Percentiles rank a stretch among this genome's conserved stretches.
phyloP scores from a whole-genome alignment of 371 early-diverging fungal species.

The Conidiobolus incongruus region DNA sequence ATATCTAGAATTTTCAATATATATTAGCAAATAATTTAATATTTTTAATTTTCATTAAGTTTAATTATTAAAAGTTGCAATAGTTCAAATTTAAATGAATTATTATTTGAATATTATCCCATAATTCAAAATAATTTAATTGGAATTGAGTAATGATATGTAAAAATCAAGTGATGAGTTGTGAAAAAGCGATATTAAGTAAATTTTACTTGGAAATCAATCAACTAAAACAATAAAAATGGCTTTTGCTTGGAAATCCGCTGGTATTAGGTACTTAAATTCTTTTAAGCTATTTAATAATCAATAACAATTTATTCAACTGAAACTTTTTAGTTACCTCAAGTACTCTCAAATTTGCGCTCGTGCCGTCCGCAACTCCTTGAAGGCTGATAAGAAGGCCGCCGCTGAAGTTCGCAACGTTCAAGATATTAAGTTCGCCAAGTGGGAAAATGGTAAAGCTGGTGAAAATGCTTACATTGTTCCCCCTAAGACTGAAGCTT shows the following conservation, averaged over 20 bases:
- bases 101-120: too few species aligned
- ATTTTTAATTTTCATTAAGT: too few species aligned
- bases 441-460: slow-evolving; percentile 65
- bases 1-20: too few species aligned
- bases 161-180: too few species aligned
- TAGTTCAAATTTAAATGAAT: too few species aligned
- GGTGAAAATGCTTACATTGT: slow-evolving; percentile 13
- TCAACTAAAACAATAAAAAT: slow-evolving; percentile 8
- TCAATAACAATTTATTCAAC: not conserved
- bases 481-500: not conserved
- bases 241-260: slow-evolving; percentile 36
- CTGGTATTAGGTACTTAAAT: slow-evolving; percentile 21
- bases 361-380: slow-evolving; percentile 55
- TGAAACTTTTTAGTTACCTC: slow-evolving; percentile 36
- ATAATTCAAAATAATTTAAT: too few species aligned
- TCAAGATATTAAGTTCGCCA: slow-evolving; percentile 45
- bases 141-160: too few species aligned
- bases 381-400: slow-evolving; percentile 52
- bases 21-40: too few species aligned
- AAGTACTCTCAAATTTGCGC: slow-evolving; percentile 72
- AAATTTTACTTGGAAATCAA: not conserved
- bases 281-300: not conserved
- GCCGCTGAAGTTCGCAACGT: slow-evolving; percentile 49
- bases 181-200: too few species aligned
- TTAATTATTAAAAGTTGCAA: too few species aligned